A percentile compares a stretch with the other conserved stretches of the same genome.
phyloP scores from a whole-genome alignment of 1,139 yeast species.

The Sugiyamaella neomexicana region DNA sequence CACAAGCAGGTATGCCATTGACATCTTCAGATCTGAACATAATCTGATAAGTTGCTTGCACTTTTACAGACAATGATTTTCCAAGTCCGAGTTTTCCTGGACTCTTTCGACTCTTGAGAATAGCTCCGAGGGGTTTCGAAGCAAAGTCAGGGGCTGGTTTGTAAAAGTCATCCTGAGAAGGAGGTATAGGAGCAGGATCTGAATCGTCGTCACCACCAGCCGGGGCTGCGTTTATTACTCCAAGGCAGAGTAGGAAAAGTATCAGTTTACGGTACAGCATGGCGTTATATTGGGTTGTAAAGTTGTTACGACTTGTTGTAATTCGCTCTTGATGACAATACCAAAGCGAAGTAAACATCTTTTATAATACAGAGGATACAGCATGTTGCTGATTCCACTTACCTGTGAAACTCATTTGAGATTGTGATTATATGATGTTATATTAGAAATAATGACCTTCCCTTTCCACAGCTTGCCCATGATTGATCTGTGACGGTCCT shows the following conservation, averaged over 20 bases:
- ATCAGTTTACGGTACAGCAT: background rate
- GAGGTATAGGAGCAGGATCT: constrained; percentile 12
- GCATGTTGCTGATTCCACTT: background rate
- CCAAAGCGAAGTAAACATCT: background rate
- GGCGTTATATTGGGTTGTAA: too few species aligned
- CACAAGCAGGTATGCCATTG: constrained; percentile 30
- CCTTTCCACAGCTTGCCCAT: too few species aligned
- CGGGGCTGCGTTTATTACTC: background rate
- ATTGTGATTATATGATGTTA: too few species aligned
- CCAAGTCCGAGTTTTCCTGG: constrained; percentile 19
- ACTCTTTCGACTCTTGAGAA: constrained; percentile 21
- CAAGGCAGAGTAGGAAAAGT: background rate
- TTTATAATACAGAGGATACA: too few species aligned
- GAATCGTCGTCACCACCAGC: background rate
- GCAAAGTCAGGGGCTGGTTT: constrained; percentile 26
- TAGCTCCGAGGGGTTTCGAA: constrained; percentile 23
- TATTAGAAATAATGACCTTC: too few species aligned
- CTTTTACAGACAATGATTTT: constrained; percentile 9
- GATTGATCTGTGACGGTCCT: too few species aligned
- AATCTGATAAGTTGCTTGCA: constrained; percentile 31
- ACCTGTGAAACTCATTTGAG: too few species aligned
- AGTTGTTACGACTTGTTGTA: too few species aligned
- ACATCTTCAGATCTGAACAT: constrained; percentile 32
- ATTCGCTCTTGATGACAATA: background rate
- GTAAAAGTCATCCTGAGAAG: constrained; percentile 30